Evolutionary conservation across 805 yeast species (phyloP).

Genomic region (Cyberlindnera maclurae): DNA sequence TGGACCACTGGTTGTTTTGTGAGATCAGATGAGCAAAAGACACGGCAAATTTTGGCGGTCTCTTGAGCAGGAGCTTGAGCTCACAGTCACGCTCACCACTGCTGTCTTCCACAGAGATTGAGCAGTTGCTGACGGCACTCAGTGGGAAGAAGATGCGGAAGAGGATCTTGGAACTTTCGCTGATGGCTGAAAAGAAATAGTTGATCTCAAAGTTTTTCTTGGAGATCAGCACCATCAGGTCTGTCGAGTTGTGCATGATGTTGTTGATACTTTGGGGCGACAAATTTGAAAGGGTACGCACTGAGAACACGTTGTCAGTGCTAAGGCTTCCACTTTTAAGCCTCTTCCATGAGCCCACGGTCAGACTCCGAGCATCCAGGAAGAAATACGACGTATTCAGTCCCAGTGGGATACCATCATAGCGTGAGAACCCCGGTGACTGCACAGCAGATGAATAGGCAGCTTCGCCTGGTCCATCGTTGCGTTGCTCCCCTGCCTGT

Average conservation of each 20-base stretch:
- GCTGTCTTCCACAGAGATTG: slow-evolving; percentile 33
- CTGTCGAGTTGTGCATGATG: slow-evolving; percentile 59
- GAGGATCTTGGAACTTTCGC: slow-evolving; percentile 53
- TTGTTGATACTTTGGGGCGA: slow-evolving; percentile 60
- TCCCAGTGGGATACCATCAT: slow-evolving; percentile 42
- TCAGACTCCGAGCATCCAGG: slow-evolving; percentile 58
- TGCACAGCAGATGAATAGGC: slow-evolving; percentile 6
- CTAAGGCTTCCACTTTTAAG: slow-evolving; percentile 53
- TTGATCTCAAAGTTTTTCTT: slow-evolving; percentile 66
- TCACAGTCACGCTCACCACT: slow-evolving; percentile 33
- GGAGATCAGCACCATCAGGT: slow-evolving; percentile 61
- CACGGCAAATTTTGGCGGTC: slow-evolving; percentile 74
- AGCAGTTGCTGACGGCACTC: slow-evolving; percentile 49
- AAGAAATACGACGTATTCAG: slow-evolving; percentile 62
- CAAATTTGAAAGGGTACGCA: slow-evolving; percentile 47
- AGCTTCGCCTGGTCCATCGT: slow-evolving; percentile 6
- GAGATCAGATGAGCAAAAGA: slow-evolving; percentile 52
- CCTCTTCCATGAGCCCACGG: slow-evolving; percentile 80
- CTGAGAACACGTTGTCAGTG: slow-evolving; percentile 28
- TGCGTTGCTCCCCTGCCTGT: slow-evolving; percentile 12
- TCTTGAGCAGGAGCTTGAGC: slow-evolving; percentile 41
- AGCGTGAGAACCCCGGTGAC: slow-evolving; percentile 19
- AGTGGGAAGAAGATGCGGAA: slow-evolving; percentile 71
- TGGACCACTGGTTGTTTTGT: slow-evolving; percentile 64
- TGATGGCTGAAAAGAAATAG: slow-evolving; percentile 70